Base-by-base conservation (phyloP, 2,329 filamentous ascomycete species). In the Parasarocladium wereldwijsianum region DNA sequence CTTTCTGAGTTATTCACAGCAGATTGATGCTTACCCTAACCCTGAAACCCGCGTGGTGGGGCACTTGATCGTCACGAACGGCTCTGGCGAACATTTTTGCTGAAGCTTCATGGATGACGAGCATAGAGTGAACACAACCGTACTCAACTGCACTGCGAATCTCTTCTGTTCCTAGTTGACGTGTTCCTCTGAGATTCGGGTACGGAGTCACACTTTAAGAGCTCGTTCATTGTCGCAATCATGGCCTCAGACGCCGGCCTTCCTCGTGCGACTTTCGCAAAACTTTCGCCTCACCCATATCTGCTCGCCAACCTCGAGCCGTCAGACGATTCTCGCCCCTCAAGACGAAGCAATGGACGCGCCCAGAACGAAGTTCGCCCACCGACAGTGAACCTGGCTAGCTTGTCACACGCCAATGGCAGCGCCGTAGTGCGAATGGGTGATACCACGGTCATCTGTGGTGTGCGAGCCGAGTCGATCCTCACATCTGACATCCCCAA, bases 361-460 rank as follows among this genome's bases (percentile, higher is more conserved):
- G 54, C 64, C 3, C 70, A 81, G 6, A 59, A 67, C 17, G 68
- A 86, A 43, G 71, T 76, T 34, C 76, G 90, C 25, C 52, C 64
- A 14, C 74, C 80, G n/a, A 73, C 75, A 19, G 64, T 90, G 42
- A 90, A 94, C 53, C 73, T 74, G 0, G 80, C 81, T 16, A 90
- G 83, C 14, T 62, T 98, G 29, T 82, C 84, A 1, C 85, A 98
- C 51, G 79, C 84, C 33, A 77, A 93, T 48, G 90, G 90, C 30
- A 92, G 83, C 43, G 79, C 87, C 1, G 77, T 96, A 1, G 80
- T 96, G 29, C 73, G 90, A 20, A 63, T 81, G 30, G 90, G 90
- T 26, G 83, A 92, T 51, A 96, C 87, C 1, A 85, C 84, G 1
- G 83, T 86, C n/a, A 86, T 98, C 21, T 94, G 86, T 49, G 90